A percentile compares a stretch with the other conserved stretches of the same genome.
phyloP scores from a whole-genome alignment of 2,329 filamentous ascomycete genomes.

The Neofusicoccum sp. region DNA sequence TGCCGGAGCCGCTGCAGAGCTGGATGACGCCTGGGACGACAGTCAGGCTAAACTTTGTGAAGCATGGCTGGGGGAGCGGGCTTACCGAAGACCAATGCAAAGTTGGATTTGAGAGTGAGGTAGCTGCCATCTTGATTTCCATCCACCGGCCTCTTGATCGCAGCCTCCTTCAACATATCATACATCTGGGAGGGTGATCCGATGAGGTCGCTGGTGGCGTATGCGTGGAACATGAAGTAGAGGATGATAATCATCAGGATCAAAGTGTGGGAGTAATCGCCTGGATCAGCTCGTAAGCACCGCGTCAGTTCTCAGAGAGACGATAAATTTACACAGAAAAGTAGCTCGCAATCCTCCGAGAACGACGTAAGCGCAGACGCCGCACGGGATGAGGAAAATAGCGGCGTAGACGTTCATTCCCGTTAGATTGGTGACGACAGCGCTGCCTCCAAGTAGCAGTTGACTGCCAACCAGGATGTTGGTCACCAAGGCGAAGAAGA shows the following conservation, averaged over 20 bases:
- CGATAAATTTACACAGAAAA: conserved; percentile 32
- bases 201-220: conserved; percentile 39
- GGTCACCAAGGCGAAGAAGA: conserved; percentile 48
- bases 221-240: conserved; percentile 45
- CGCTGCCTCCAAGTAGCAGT: conserved; percentile 36
- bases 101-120: conserved; percentile 41
- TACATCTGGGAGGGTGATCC: conserved; percentile 41
- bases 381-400: conserved; percentile 44
- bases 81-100: conserved; percentile 41
- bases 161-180: conserved; percentile 40
- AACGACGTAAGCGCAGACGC: conserved; percentile 37
- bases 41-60: not conserved
- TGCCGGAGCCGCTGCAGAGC: conserved; percentile 36
- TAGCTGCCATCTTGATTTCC: conserved; percentile 43
- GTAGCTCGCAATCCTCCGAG: conserved; percentile 41
- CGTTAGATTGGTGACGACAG: conserved; percentile 43
- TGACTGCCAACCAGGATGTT: conserved; percentile 54
- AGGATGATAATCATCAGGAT: conserved; percentile 46
- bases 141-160: conserved; percentile 35
- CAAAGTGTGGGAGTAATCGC: conserved; percentile 40
- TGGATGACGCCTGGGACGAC: conserved; percentile 37
- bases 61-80: not conserved
- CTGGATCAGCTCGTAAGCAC: not conserved
- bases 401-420: conserved; percentile 47
- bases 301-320: not conserved